Conservation (phyloP, 2,329 filamentous ascomycete genomes). For the Hortaea sp. region DNA sequence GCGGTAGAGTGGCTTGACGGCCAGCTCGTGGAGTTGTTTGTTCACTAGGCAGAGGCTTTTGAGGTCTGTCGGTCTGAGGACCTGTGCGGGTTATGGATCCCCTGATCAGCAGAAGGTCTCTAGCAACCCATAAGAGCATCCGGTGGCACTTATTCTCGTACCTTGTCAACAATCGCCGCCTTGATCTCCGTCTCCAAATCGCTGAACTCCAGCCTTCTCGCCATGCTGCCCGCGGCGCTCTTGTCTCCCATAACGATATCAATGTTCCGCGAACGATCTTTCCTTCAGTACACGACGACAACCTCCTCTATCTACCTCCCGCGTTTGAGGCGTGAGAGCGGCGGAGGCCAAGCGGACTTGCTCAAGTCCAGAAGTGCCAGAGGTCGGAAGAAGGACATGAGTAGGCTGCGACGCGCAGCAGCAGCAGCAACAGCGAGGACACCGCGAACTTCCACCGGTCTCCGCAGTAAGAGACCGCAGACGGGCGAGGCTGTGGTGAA, state of each 20-base stretch:
- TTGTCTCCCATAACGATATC: background rate
- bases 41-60: slow-evolving; percentile 38
- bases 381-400: background rate
- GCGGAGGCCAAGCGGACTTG: slow-evolving; percentile 7
- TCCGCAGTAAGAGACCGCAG: too few species aligned
- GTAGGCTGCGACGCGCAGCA: background rate
- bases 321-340: slow-evolving; percentile 3
- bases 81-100: slow-evolving; percentile 17
- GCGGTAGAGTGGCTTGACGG: slow-evolving; percentile 36
- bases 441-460: too few species aligned
- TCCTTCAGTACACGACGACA: background rate
- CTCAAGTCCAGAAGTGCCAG: background rate
- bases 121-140: background rate
- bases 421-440: too few species aligned
- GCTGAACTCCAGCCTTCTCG: slow-evolving; percentile 8
- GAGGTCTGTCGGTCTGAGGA: slow-evolving; percentile 38
- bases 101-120: too few species aligned
- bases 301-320: background rate
- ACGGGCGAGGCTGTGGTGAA: too few species aligned
- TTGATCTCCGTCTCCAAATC: slow-evolving; percentile 17
- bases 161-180: slow-evolving; percentile 15
- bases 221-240: slow-evolving; percentile 2
- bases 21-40: slow-evolving; percentile 37
- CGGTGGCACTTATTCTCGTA: slow-evolving; percentile 3
- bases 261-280: background rate